These are phyloP conservation scores for Friedmanniomyces simplex DNA, from an alignment of 495 filamentous ascomycete species.

Conservation along the genomic window DNA sequence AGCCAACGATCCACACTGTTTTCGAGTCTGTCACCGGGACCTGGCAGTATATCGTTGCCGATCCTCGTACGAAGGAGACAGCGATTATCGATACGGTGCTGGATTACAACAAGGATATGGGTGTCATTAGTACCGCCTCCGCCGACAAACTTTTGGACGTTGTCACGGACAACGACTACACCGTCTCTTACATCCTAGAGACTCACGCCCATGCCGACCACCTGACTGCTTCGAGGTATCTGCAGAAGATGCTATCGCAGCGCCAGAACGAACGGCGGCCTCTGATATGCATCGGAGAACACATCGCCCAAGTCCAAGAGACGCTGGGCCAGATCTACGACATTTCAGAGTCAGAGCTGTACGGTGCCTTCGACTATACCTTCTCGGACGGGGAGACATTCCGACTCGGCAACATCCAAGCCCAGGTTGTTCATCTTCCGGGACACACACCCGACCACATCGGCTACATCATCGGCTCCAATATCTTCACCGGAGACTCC, in stretches of 20 bases:
- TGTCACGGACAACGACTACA: conserved; percentile 37
- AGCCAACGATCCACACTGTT: conserved; percentile 29
- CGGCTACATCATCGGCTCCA: conserved; percentile 49
- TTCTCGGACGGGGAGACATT: conserved; percentile 47
- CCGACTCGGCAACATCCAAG: conserved; percentile 38
- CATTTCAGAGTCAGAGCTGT: conserved; percentile 29
- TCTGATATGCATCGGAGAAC: conserved; percentile 43
- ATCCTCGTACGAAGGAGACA: conserved; percentile 37
- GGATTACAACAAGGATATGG: conserved; percentile 42
- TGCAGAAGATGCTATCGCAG: conserved; percentile 36
- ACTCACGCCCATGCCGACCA: conserved; percentile 56
- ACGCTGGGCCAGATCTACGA: conserved; percentile 41
- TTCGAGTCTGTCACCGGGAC: conserved; percentile 42
- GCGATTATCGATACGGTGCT: conserved; percentile 52
- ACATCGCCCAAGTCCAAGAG: conserved; percentile 43
- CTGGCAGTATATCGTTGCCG: conserved; percentile 53
- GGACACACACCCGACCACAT: conserved; percentile 55
- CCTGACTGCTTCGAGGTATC: conserved; percentile 46
- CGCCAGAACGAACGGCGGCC: conserved; percentile 26
- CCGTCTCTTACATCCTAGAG: conserved; percentile 42
- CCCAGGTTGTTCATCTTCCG: conserved; percentile 43
- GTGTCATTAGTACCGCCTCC: conserved; percentile 36
- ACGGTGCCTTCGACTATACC: conserved; percentile 40
- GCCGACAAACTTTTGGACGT: conserved; percentile 41
- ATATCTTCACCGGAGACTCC: conserved; percentile 53